Percentiles rank a stretch among this genome's conserved stretches.
These are phyloP conservation scores for Onygenales sp. DNA, from an alignment of 2,329 filamentous ascomycete species.

Conservation along the genomic window DNA sequence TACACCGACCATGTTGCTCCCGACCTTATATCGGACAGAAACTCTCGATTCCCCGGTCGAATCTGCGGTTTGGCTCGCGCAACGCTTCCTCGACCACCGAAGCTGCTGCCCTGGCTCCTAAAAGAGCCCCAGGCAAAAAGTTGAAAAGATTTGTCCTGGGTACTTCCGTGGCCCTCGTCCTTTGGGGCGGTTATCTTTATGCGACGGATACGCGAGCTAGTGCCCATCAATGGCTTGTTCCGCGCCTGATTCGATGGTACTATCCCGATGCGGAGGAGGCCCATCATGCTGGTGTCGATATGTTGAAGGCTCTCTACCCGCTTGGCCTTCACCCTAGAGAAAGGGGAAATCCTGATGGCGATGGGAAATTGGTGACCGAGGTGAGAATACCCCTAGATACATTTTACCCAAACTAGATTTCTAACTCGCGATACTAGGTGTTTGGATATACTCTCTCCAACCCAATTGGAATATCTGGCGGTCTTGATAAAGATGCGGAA, in stretches of 20 bases:
- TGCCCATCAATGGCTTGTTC: conserved; percentile 57
- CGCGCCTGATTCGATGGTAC: conserved; percentile 32
- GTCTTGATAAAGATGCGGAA: conserved; percentile 88
- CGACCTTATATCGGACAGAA: background rate
- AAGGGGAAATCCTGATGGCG: conserved; percentile 51
- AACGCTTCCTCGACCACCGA: conserved; percentile 1
- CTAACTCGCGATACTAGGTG: conserved; percentile 36
- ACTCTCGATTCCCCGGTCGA: background rate
- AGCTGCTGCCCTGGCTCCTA: background rate
- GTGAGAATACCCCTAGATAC: conserved; percentile 13
- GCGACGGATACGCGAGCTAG: conserved; percentile 66
- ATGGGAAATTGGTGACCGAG: conserved; percentile 47
- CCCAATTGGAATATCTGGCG: conserved; percentile 89
- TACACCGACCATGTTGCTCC: background rate
- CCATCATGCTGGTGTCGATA: conserved; percentile 67
- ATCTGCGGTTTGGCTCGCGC: conserved; percentile 1
- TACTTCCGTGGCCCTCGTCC: conserved; percentile 42
- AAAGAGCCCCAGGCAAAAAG: background rate
- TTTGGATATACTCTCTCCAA: conserved; percentile 72
- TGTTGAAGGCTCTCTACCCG: conserved; percentile 62
- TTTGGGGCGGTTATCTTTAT: conserved; percentile 53
- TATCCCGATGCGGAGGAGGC: conserved; percentile 62
- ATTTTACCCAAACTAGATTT: background rate
- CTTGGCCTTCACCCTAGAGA: conserved; percentile 76
- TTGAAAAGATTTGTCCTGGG: conserved; percentile 24